Conservation (phyloP, 345 rosid genomes). For the Eucalyptus coolabah region DNA sequence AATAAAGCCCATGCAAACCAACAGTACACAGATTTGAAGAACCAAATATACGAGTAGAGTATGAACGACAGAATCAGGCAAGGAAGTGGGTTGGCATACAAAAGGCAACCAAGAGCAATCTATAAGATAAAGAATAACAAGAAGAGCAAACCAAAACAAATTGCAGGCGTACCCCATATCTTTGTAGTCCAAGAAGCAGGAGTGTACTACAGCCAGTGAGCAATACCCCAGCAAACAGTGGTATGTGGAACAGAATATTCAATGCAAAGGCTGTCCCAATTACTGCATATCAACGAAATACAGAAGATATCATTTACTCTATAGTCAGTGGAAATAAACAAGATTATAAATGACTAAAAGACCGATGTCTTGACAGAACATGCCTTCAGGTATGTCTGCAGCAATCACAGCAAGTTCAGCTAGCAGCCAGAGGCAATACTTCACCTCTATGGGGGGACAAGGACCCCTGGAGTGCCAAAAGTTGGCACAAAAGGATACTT, state of each 20-base stretch:
- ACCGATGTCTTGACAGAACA: not conserved
- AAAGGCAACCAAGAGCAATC: not conserved
- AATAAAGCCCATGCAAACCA: not conserved
- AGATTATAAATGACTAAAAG: too few relatives aligned
- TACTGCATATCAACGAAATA: slow-evolving; percentile 10
- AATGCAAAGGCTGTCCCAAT: slow-evolving; percentile 60
- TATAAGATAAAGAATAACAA: not conserved
- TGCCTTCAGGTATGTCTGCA: slow-evolving; percentile 82
- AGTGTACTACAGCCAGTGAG: slow-evolving; percentile 49
- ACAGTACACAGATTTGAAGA: not conserved
- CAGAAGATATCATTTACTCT: not conserved
- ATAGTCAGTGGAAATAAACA: not conserved
- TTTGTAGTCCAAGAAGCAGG: slow-evolving; percentile 47
- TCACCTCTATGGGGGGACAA: not conserved
- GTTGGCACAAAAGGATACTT: too few relatives aligned
- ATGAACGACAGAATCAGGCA: not conserved
- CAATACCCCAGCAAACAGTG: slow-evolving; percentile 52
- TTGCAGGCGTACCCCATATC: slow-evolving; percentile 31
- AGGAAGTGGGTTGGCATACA: not conserved
- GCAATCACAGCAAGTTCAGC: slow-evolving; percentile 62
- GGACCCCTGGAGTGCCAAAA: too few relatives aligned
- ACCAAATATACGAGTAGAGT: not conserved
- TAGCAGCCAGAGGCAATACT: slow-evolving; percentile 45
- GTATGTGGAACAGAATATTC: slow-evolving; percentile 36
- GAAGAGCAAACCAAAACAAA: not conserved